Percentiles rank a stretch among this genome's conserved stretches.
Conservation (phyloP, 176 grass and related monocot genomes). For the Saccharum spontaneum region DNA sequence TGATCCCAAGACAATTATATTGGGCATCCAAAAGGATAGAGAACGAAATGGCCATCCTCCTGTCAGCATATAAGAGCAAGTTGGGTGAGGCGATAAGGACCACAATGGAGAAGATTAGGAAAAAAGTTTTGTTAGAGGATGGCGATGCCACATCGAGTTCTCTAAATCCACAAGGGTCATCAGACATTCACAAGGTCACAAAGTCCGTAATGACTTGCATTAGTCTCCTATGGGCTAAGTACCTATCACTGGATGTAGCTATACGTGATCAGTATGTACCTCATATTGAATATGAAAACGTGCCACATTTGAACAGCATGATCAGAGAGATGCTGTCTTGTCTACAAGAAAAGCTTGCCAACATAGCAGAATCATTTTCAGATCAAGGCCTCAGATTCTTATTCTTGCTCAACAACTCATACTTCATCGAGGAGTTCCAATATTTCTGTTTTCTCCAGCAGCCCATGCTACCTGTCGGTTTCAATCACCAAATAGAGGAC, state of each 20-base stretch:
- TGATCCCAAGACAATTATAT: neutral
- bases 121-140: neutral
- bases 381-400: neutral
- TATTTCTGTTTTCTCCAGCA: too few species aligned
- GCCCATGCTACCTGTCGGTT: too few species aligned
- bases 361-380: neutral
- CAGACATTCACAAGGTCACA: neutral
- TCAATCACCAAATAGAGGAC: neutral
- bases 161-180: neutral
- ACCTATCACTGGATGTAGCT: neutral
- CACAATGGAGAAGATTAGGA: neutral
- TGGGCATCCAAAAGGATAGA: neutral
- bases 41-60: neutral
- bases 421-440: too few species aligned
- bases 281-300: neutral
- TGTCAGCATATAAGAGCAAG: neutral
- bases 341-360: neutral
- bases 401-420: neutral
- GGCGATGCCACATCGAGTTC: neutral
- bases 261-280: accelerated
- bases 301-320: neutral
- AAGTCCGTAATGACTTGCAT: neutral
- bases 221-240: accelerated
- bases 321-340: neutral
- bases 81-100: too few species aligned